Conservation (phyloP, 108 stramenopile genomes). For the Pseudonitzschia multiseries region DNA sequence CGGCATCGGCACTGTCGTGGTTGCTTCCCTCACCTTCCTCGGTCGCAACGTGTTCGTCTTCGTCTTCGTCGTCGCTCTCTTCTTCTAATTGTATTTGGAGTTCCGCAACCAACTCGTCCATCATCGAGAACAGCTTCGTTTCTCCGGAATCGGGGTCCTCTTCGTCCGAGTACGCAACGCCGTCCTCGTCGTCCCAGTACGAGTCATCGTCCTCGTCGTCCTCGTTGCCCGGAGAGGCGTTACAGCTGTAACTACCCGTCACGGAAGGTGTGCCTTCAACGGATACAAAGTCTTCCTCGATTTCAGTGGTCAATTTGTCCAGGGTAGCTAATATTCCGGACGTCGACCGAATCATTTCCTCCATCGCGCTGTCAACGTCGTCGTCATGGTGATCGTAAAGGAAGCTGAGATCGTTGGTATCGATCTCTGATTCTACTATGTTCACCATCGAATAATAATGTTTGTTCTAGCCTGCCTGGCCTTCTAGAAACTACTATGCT, state of each 20-base stretch:
- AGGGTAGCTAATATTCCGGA: background rate
- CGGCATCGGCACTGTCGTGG: background rate
- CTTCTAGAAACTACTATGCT: background rate
- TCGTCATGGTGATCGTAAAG: background rate
- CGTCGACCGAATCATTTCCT: slow-evolving; percentile 1
- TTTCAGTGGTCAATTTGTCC: slow-evolving; percentile 5
- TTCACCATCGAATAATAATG: background rate
- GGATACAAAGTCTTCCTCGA: background rate
- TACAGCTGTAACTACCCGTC: background rate
- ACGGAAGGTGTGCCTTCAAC: background rate
- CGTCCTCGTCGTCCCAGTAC: background rate
- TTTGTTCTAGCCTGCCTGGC: background rate
- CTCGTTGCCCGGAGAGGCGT: background rate
- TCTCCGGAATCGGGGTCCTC: slow-evolving; percentile 13
- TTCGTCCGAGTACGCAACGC: background rate
- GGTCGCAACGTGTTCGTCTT: background rate
- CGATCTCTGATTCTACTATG: background rate
- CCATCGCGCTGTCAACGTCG: background rate
- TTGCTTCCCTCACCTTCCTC: background rate
- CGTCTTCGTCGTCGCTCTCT: background rate
- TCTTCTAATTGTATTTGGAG: slow-evolving; percentile 3
- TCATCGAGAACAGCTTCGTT: slow-evolving; percentile 9
- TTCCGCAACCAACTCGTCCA: slow-evolving; percentile 11
- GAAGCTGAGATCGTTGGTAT: background rate
- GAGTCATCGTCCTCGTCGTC: background rate